These are phyloP conservation scores for Rhodotorula sp. DNA, from an alignment of 1,284 basidiomycete species.

Conservation along the genomic window DNA sequence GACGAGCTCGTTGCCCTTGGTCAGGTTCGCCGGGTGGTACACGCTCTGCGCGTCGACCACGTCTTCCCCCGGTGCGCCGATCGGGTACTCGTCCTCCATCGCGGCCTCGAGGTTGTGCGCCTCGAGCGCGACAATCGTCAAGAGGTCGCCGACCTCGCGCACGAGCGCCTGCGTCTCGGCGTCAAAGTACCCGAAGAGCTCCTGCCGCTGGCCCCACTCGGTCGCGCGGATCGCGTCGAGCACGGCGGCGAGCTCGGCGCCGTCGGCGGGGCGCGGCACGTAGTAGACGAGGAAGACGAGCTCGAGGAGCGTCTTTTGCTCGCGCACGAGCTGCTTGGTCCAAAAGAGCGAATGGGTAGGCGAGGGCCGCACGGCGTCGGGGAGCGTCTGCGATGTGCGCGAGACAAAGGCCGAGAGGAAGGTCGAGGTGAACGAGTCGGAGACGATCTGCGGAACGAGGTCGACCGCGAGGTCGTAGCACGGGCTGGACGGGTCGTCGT, in stretches of 20 bases:
- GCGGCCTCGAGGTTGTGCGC: conserved; percentile 76
- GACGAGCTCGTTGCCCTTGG: conserved; percentile 64
- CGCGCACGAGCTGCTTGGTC: conserved; percentile 74
- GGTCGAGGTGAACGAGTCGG: conserved; percentile 60
- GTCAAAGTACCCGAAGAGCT: conserved; percentile 63
- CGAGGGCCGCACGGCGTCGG: conserved; percentile 58
- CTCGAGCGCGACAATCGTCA: conserved; percentile 75
- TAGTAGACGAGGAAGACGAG: conserved; percentile 76
- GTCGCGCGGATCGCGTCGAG: conserved; percentile 67
- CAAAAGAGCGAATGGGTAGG: conserved; percentile 66
- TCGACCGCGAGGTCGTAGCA: conserved; percentile 61
- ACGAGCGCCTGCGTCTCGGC: conserved; percentile 67
- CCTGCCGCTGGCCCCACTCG: conserved; percentile 67
- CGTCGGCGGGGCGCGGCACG: conserved; percentile 68
- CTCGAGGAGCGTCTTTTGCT: conserved; percentile 77
- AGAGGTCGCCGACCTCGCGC: conserved; percentile 68
- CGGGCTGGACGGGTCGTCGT: conserved; percentile 50
- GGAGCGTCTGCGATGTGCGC: conserved; percentile 61
- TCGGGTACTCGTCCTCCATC: conserved; percentile 57
- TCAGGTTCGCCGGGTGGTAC: conserved; percentile 53
- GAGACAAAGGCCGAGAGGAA: conserved; percentile 58
- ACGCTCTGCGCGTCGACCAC: conserved; percentile 51
- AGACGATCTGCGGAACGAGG: conserved; percentile 63
- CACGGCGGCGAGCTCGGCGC: conserved; percentile 63
- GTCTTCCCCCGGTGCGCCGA: conserved; percentile 58